phyloP scores from a whole-genome alignment of 2,329 filamentous ascomycete genomes.

The Cercospora brassicicola region DNA sequence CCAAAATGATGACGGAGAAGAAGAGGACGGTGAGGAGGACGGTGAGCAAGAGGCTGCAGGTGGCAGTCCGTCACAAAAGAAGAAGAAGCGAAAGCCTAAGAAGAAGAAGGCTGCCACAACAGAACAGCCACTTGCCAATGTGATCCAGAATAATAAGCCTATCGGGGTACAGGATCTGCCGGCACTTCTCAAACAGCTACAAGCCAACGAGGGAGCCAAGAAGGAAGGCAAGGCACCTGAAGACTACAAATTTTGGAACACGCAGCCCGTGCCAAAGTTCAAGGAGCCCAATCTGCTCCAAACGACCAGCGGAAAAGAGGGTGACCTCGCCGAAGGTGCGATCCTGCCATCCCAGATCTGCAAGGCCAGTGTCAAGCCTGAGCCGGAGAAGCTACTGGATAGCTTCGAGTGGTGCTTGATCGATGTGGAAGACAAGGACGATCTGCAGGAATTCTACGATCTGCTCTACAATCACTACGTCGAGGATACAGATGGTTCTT shows the following conservation, averaged over 20 bases:
- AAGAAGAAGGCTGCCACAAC: slow-evolving; percentile 28
- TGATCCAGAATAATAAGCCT: slow-evolving; percentile 23
- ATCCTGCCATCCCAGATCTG: slow-evolving; percentile 78
- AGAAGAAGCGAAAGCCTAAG: slow-evolving; percentile 35
- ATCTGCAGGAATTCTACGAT: slow-evolving; percentile 86
- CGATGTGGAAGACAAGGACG: slow-evolving; percentile 74
- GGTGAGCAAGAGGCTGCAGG: slow-evolving; percentile 20
- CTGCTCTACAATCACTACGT: slow-evolving; percentile 92
- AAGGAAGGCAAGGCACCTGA: slow-evolving; percentile 39
- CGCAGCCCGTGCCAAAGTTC: slow-evolving; percentile 90
- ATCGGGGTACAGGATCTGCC: slow-evolving; percentile 33
- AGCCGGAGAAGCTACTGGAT: slow-evolving; percentile 70
- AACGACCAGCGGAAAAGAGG: slow-evolving; percentile 47
- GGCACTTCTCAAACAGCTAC: slow-evolving; percentile 35
- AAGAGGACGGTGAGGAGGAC: slow-evolving; percentile 28
- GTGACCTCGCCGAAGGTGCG: slow-evolving; percentile 71
- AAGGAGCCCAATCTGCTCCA: slow-evolving; percentile 46
- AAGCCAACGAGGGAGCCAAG: slow-evolving; percentile 24
- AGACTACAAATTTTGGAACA: slow-evolving; percentile 95
- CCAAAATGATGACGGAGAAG: slow-evolving; percentile 24
- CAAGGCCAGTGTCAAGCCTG: slow-evolving; percentile 51
- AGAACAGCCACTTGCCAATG: slow-evolving; percentile 16
- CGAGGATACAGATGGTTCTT: slow-evolving; percentile 94
- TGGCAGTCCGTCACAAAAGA: slow-evolving; percentile 11
- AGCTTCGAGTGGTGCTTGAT: slow-evolving; percentile 95